Evolutionary conservation across 805 yeast genomes (phyloP).

Genomic region (Candida ovalis): DNA sequence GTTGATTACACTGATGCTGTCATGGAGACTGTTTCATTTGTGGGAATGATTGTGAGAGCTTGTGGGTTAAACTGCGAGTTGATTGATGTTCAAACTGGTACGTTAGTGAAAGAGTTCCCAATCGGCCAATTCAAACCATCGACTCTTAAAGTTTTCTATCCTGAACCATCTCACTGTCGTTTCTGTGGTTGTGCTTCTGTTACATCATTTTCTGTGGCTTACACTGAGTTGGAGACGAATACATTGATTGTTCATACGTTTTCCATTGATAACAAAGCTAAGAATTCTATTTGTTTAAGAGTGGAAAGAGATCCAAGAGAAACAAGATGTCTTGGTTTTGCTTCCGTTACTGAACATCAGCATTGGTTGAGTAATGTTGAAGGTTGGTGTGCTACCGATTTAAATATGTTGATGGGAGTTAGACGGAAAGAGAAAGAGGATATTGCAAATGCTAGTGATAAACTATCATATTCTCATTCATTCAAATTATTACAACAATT

Average conservation of each 20-base stretch:
- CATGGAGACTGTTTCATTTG: constrained; percentile 59
- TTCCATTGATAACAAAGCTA: constrained; percentile 68
- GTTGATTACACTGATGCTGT: constrained; percentile 24
- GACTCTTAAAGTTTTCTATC: constrained; percentile 67
- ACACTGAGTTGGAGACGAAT: constrained; percentile 55
- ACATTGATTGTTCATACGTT: constrained; percentile 70
- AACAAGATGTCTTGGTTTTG: constrained; percentile 84
- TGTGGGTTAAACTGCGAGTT: constrained; percentile 55
- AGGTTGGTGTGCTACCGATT: constrained; percentile 76
- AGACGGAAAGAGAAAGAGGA: constrained; percentile 39
- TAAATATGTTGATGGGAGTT: constrained; percentile 72
- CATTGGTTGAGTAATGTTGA: constrained; percentile 65
- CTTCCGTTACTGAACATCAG: constrained; percentile 64
- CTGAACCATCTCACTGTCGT: constrained; percentile 82
- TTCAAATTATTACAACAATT: constrained; percentile 12
- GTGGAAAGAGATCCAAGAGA: constrained; percentile 93
- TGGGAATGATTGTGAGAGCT: constrained; percentile 69
- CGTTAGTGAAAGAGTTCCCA: constrained; percentile 54
- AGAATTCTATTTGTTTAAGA: constrained; percentile 76
- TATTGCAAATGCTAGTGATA: constrained; percentile 9
- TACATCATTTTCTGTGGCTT: constrained; percentile 66
- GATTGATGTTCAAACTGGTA: constrained; percentile 77
- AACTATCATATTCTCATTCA: constrained; percentile 13
- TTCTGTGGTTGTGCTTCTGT: constrained; percentile 90
- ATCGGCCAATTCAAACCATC: constrained; percentile 61